A percentile compares a stretch with the other conserved stretches of the same genome.
phyloP scores from a whole-genome alignment of 2,329 filamentous ascomycete species.

The Emydomyces testavorans region DNA sequence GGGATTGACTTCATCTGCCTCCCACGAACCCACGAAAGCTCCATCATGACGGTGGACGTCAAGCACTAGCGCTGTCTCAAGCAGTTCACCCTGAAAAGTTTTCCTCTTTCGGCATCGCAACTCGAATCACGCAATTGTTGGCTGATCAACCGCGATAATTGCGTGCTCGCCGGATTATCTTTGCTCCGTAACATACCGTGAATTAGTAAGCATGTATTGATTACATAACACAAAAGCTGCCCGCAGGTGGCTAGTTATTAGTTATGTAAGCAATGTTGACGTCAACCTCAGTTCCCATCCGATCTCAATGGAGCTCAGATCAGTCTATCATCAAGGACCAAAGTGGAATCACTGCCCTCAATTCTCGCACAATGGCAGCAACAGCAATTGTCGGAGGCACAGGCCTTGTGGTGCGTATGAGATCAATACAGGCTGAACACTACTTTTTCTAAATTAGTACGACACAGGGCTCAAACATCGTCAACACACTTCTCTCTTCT shows the following conservation, averaged over 20 bases:
- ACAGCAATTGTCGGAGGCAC: slow-evolving; percentile 15
- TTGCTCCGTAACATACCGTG: not conserved
- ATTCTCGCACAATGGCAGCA: slow-evolving; percentile 11
- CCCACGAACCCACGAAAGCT: not conserved
- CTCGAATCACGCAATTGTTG: slow-evolving; percentile 12
- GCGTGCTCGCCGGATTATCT: slow-evolving; percentile 3
- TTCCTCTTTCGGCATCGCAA: slow-evolving; percentile 6
- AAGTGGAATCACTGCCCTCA: not conserved
- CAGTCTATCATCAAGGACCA: no score
- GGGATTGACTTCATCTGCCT: not conserved
- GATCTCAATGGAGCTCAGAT: no score
- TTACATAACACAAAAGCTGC: no score
- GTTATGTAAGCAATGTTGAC: not conserved
- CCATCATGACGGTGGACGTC: not conserved
- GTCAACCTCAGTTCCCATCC: not conserved
- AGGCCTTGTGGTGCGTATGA: slow-evolving; percentile 13
- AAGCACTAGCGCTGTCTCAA: not conserved
- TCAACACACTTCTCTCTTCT: slow-evolving; percentile 41
- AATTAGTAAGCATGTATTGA: no score
- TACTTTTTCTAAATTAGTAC: not conserved
- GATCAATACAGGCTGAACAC: not conserved
- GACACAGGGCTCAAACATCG: slow-evolving; percentile 58
- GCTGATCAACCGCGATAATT: slow-evolving; percentile 8
- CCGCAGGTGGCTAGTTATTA: no score
- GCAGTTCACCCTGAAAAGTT: not conserved